Evolutionary conservation across 169 alveolate species (phyloP).

Genomic region (Plasmodium coatneyi): DNA sequence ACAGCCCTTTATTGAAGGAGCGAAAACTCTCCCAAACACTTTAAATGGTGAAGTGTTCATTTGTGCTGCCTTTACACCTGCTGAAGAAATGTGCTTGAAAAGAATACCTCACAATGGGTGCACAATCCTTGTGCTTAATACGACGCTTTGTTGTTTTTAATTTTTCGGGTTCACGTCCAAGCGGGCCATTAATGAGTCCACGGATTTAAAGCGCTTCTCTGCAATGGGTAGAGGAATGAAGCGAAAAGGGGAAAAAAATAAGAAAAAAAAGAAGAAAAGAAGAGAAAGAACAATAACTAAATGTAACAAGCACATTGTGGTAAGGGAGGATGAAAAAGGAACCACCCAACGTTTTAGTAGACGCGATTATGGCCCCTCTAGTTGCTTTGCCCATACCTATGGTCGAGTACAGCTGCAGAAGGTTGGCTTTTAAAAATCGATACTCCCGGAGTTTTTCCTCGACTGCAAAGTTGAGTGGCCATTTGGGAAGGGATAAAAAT

Average conservation of each 20-base stretch:
- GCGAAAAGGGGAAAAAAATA: background rate
- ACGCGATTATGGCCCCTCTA: background rate
- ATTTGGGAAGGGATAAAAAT: background rate
- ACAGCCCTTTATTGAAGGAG: background rate
- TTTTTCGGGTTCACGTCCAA: background rate
- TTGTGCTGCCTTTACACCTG: background rate
- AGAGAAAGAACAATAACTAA: background rate
- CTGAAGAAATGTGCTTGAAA: background rate
- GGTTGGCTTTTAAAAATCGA: constrained; percentile 16
- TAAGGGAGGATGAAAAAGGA: background rate
- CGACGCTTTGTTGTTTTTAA: background rate
- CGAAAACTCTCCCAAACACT: background rate
- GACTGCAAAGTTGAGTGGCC: background rate
- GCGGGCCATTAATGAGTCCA: constrained; percentile 11
- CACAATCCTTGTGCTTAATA: background rate
- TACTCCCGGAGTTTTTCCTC: constrained; percentile 26
- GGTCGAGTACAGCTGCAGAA: constrained; percentile 13
- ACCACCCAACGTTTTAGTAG: background rate
- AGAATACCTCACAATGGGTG: background rate
- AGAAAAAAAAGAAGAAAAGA: background rate
- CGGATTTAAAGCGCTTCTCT: constrained; percentile 6
- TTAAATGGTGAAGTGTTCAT: background rate
- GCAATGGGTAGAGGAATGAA: background rate
- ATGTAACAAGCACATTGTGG: background rate
- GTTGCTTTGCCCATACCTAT: constrained; percentile 7